These are phyloP conservation scores for Ananas comosus DNA, from an alignment of 176 grass and related monocot genomes.

Conservation along the genomic window DNA sequence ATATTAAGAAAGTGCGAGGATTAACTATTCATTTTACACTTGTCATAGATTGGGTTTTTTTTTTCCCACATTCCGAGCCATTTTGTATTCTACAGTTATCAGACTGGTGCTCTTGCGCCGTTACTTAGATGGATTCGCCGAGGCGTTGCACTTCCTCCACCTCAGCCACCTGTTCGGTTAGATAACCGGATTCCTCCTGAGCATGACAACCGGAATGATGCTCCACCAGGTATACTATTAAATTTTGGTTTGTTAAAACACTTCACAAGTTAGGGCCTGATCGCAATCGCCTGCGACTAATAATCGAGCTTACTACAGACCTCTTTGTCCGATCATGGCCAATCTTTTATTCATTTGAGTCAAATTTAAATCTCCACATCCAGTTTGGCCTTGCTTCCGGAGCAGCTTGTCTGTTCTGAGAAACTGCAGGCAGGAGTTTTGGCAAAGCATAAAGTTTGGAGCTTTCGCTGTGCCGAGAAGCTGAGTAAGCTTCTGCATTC, in stretches of 20 bases:
- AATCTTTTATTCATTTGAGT: too few relatives aligned
- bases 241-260: too few relatives aligned
- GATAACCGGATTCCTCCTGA: constrained; percentile 34
- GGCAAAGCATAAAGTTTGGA: too few relatives aligned
- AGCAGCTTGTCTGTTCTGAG: too few relatives aligned
- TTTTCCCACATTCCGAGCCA: constrained; percentile 14
- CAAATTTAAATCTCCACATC: too few relatives aligned
- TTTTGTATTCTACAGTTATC: constrained; percentile 46
- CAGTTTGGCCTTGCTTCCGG: too few relatives aligned
- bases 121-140: constrained; percentile 68
- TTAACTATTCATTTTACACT: neutral
- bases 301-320: too few relatives aligned
- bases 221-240: constrained; percentile 32
- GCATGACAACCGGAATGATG: constrained; percentile 42
- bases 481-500: too few relatives aligned
- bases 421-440: too few relatives aligned
- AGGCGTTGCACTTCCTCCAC: constrained; percentile 49
- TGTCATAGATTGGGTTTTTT: constrained; percentile 1
- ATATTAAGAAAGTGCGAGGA: neutral
- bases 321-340: too few relatives aligned
- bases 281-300: too few relatives aligned
- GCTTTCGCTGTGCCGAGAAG: neutral
- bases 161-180: constrained; percentile 32
- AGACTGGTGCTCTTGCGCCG: constrained; percentile 69
- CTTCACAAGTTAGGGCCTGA: too few relatives aligned